phyloP scores from a whole-genome alignment of 163 green algal genomes.

The Scenedesmus sp. region DNA sequence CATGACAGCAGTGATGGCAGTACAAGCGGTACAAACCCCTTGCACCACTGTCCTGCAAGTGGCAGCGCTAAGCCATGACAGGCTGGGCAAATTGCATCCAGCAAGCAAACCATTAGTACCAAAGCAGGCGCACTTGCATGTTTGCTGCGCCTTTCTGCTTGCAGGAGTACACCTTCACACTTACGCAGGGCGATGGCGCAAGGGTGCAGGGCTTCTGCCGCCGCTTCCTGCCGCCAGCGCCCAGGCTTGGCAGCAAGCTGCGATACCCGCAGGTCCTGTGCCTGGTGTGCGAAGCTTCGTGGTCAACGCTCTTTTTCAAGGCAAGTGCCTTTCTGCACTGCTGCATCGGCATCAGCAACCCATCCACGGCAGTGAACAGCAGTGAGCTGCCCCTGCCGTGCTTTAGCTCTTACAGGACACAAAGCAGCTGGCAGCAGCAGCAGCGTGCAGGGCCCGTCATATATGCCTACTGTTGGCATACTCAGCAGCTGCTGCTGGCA shows the following conservation, averaged over 20 bases:
- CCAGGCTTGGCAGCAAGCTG: constrained; percentile 52
- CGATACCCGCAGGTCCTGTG: constrained; percentile 80
- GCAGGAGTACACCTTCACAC: constrained; percentile 77
- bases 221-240: constrained; percentile 65
- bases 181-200: constrained; percentile 70
- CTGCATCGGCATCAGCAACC: background rate
- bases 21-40: background rate
- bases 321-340: constrained; percentile 22
- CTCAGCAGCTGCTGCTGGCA: background rate
- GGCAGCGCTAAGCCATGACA: background rate
- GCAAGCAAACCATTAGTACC: background rate
- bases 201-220: constrained; percentile 80
- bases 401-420: background rate
- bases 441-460: background rate
- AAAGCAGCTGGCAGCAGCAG: background rate
- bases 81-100: background rate
- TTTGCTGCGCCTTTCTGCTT: constrained; percentile 2
- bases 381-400: background rate
- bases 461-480: background rate
- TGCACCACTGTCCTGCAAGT: background rate
- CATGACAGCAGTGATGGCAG: background rate
- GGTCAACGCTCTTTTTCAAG: constrained; percentile 80
- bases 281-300: constrained; percentile 75
- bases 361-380: background rate
- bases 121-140: background rate